Percentiles rank a stretch among this genome's conserved stretches.
Conservation (phyloP, 2,329 filamentous ascomycete genomes). For the Colletotrichum scovillei region DNA sequence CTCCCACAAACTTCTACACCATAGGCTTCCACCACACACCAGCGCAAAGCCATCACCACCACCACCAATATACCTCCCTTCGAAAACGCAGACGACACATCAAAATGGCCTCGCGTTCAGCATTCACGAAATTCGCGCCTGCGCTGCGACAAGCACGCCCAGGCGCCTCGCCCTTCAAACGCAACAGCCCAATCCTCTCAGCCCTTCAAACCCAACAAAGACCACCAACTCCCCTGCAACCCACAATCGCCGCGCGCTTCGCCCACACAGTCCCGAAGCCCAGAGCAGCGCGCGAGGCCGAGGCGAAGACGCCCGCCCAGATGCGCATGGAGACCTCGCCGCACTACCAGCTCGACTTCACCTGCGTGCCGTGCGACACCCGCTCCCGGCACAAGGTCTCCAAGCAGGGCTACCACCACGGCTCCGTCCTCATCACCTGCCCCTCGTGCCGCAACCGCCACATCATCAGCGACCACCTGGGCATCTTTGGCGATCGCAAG, state of each 20-base stretch:
- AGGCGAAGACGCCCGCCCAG: slow-evolving; percentile 39
- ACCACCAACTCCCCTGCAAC: slow-evolving; percentile 6
- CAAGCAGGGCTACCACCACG: slow-evolving; percentile 95
- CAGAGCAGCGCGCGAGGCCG: slow-evolving; percentile 29
- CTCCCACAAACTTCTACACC: not conserved
- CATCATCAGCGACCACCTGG: slow-evolving; percentile 89
- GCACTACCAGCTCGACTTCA: slow-evolving; percentile 90
- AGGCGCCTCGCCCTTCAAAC: slow-evolving; percentile 16
- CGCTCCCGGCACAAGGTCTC: slow-evolving; percentile 88
- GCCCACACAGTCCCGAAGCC: slow-evolving; percentile 42
- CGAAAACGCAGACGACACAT: not conserved
- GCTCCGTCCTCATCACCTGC: slow-evolving; percentile 89
- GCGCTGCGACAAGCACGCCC: slow-evolving; percentile 24
- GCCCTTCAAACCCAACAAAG: slow-evolving; percentile 5
- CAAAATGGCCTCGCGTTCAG: slow-evolving; percentile 32
- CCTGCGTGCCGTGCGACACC: slow-evolving; percentile 84
- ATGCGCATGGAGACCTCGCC: slow-evolving; percentile 59
- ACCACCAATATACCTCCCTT: not conserved
- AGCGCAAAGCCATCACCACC: not conserved
- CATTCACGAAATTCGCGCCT: slow-evolving; percentile 16
- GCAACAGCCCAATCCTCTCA: slow-evolving; percentile 5
- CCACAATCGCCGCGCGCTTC: slow-evolving; percentile 35
- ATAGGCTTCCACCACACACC: not conserved
- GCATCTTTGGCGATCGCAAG: slow-evolving; percentile 78
- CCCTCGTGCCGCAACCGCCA: slow-evolving; percentile 88